phyloP scores from a whole-genome alignment of 768 basidiomycete genomes.

The Xerocomellus dryophilus region DNA sequence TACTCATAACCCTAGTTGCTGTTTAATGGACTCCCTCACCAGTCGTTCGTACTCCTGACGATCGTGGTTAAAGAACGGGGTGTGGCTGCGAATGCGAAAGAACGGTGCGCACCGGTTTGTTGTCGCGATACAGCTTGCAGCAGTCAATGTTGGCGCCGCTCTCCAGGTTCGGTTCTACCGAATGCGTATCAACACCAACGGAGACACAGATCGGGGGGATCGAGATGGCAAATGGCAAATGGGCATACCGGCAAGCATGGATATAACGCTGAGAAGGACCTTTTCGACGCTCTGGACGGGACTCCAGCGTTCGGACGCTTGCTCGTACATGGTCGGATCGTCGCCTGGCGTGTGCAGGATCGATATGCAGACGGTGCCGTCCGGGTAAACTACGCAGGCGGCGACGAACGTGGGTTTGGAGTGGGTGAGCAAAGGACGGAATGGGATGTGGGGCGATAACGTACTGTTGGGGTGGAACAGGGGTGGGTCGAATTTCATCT shows the following conservation, averaged over 20 bases:
- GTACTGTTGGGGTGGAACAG: constrained; percentile 96
- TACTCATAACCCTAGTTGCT: constrained; percentile 74
- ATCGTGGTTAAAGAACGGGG: background rate
- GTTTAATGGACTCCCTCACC: constrained; percentile 77
- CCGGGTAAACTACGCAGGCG: constrained; percentile 66
- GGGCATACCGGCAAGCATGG: constrained; percentile 88
- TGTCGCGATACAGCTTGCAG: constrained; percentile 93
- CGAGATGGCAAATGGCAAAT: background rate
- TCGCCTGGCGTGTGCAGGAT: constrained; percentile 94
- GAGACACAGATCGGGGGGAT: background rate
- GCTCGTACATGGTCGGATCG: constrained; percentile 90
- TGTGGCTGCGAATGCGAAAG: too few species aligned
- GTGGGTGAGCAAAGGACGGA: background rate
- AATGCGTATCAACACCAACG: background rate
- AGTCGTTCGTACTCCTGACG: constrained; percentile 79
- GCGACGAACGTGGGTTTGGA: too few species aligned
- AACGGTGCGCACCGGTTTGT: constrained; percentile 49
- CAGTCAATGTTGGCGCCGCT: constrained; percentile 97
- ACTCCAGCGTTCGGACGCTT: constrained; percentile 94
- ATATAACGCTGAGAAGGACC: constrained; percentile 92
- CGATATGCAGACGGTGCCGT: constrained; percentile 97
- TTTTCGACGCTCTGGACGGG: constrained; percentile 99
- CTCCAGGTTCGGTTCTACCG: constrained; percentile 90
- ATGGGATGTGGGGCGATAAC: constrained; percentile 28
- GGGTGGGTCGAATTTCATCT: constrained; percentile 98